These are phyloP conservation scores for Trichoderma simmonsii DNA, from an alignment of 2,329 filamentous ascomycete species.

Conservation along the genomic window DNA sequence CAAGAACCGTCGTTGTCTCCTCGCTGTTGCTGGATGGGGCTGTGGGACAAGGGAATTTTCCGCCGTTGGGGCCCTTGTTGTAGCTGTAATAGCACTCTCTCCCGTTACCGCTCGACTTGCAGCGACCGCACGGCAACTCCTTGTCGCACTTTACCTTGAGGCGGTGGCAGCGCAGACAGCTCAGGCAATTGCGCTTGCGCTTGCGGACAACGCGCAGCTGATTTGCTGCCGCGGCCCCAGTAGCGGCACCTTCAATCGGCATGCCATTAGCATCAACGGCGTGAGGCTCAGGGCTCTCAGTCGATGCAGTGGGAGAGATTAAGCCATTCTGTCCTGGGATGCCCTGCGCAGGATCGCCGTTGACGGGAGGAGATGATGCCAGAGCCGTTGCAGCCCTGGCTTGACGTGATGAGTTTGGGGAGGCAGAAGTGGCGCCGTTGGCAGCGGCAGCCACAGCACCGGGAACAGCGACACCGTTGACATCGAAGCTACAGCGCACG, in stretches of 20 bases:
- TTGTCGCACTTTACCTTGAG: slow-evolving; percentile 40
- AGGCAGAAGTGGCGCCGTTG: background rate
- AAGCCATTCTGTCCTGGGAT: slow-evolving; percentile 23
- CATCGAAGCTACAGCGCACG: slow-evolving; percentile 34
- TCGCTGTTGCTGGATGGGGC: slow-evolving; percentile 24
- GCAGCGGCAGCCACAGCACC: slow-evolving; percentile 18
- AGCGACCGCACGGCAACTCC: slow-evolving; percentile 35
- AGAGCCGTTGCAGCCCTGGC: background rate
- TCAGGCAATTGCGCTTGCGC: slow-evolving; percentile 37
- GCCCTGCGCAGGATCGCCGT: background rate
- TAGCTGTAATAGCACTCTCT: slow-evolving; percentile 37
- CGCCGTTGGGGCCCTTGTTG: slow-evolving; percentile 36
- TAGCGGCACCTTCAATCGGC: background rate
- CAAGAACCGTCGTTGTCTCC: slow-evolving; percentile 29
- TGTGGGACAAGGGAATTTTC: slow-evolving; percentile 34
- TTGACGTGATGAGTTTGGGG: slow-evolving; percentile 1
- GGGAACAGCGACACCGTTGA: slow-evolving; percentile 20
- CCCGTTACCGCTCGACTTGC: slow-evolving; percentile 34
- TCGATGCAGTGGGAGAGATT: slow-evolving; percentile 31
- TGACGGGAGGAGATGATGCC: slow-evolving; percentile 1
- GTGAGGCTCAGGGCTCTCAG: slow-evolving; percentile 29
- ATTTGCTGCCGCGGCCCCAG: background rate
- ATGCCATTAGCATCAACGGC: slow-evolving; percentile 17
- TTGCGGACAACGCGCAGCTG: slow-evolving; percentile 31
- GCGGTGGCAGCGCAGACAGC: slow-evolving; percentile 36